Conservation (phyloP, 108 stramenopile species). For the Epipyxis sp. region DNA sequence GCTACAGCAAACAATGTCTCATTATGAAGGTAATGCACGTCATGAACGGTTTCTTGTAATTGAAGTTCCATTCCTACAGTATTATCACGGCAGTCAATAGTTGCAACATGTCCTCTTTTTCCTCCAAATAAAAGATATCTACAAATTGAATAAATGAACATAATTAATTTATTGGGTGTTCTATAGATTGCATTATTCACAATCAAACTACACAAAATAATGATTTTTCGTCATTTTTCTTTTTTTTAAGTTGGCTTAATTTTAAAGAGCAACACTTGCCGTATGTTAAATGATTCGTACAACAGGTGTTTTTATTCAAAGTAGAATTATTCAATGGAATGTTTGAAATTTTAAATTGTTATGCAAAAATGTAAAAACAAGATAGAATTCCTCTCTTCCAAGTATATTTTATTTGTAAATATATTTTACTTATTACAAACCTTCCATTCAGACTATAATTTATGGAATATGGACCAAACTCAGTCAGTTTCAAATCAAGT, state of each 20-base stretch:
- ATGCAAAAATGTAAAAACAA: too few species aligned
- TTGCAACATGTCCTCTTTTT: slow-evolving; percentile 67
- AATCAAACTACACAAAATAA: too few species aligned
- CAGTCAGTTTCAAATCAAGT: slow-evolving; percentile 50
- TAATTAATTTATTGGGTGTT: too few species aligned
- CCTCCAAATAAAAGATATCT: slow-evolving; percentile 52
- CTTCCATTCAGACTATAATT: slow-evolving; percentile 51
- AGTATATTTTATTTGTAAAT: too few species aligned
- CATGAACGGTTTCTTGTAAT: slow-evolving; percentile 70
- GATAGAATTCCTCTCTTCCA: too few species aligned
- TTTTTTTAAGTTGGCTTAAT: too few species aligned
- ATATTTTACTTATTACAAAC: neutral
- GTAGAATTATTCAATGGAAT: too few species aligned
- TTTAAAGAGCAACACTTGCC: neutral
- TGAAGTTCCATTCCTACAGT: slow-evolving; percentile 67
- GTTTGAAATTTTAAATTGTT: too few species aligned
- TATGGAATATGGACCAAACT: slow-evolving; percentile 55
- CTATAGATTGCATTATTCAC: too few species aligned
- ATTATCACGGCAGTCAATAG: slow-evolving; percentile 70
- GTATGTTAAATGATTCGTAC: neutral
- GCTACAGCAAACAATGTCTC: slow-evolving; percentile 85
- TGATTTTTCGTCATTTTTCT: too few species aligned
- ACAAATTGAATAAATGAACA: too few species aligned
- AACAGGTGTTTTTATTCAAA: too few species aligned
- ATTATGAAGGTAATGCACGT: slow-evolving; percentile 89